Percentiles rank a stretch among this genome's conserved stretches.
These are phyloP conservation scores for Lipomyces orientalis DNA, from an alignment of 805 yeast species.

Conservation along the genomic window DNA sequence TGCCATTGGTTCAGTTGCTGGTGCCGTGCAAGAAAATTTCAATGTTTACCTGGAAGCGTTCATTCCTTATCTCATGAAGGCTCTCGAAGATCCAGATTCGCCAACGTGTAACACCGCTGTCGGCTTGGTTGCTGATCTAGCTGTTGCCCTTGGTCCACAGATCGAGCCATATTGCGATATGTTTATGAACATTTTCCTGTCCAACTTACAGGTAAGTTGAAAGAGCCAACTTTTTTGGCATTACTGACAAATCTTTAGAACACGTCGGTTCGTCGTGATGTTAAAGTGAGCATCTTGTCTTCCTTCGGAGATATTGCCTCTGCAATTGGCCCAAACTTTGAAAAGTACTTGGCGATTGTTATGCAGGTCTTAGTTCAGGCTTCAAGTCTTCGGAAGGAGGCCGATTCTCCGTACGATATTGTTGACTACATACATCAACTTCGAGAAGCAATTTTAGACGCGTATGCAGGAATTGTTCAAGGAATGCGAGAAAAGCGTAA, in stretches of 20 bases:
- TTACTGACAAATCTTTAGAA: conserved; percentile 9
- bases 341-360: conserved; percentile 76
- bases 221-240: conserved; percentile 40
- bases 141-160: conserved; percentile 80
- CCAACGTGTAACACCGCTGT: conserved; percentile 88
- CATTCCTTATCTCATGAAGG: conserved; percentile 79
- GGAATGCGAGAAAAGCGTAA: conserved; percentile 69
- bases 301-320: conserved; percentile 97
- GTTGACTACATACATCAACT: conserved; percentile 74
- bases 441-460: conserved; percentile 89
- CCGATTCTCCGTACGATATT: conserved; percentile 71
- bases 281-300: conserved; percentile 85
- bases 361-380: conserved; percentile 65
- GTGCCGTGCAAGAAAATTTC: conserved; percentile 74
- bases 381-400: conserved; percentile 40
- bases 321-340: conserved; percentile 77
- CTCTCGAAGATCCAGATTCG: conserved; percentile 75
- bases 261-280: conserved; percentile 65
- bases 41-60: conserved; percentile 78
- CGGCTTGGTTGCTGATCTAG: conserved; percentile 92
- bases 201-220: conserved; percentile 65
- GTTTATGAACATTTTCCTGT: conserved; percentile 82
- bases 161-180: conserved; percentile 78
- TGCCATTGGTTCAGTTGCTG: conserved; percentile 88
- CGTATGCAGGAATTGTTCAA: conserved; percentile 92